These are phyloP conservation scores for Candida pini DNA, from an alignment of 805 yeast genomes.

Conservation along the genomic window DNA sequence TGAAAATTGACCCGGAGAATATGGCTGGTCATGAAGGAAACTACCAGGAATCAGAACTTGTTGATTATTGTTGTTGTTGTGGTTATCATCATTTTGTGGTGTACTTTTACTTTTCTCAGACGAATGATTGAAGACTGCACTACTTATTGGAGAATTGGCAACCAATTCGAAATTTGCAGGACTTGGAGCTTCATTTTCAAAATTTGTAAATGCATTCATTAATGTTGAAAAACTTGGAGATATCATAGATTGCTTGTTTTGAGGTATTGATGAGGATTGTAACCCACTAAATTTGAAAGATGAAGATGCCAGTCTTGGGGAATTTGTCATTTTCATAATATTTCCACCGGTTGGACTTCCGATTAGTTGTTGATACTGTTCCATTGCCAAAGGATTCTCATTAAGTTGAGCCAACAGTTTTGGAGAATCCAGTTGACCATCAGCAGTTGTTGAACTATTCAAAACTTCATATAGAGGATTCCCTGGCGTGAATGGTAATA, in stretches of 20 bases:
- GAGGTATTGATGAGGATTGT: background rate
- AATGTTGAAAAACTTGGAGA: slow-evolving; percentile 25
- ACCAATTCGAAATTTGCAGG: slow-evolving; percentile 20
- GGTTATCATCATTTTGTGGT: background rate
- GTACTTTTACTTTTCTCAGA: background rate
- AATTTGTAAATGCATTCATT: slow-evolving; percentile 24
- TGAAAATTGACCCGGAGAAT: slow-evolving; percentile 5
- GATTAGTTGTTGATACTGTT: slow-evolving; percentile 16
- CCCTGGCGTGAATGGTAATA: slow-evolving; percentile 14
- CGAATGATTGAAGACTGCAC: too few species aligned
- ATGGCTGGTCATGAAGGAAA: slow-evolving; percentile 5
- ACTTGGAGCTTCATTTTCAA: slow-evolving; percentile 21
- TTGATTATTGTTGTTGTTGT: background rate
- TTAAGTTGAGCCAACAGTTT: slow-evolving; percentile 16
- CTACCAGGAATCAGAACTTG: slow-evolving; percentile 9
- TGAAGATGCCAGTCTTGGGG: slow-evolving; percentile 9
- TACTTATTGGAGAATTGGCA: slow-evolving; percentile 9
- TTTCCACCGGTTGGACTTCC: slow-evolving; percentile 14
- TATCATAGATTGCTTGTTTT: slow-evolving; percentile 5
- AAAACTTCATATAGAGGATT: slow-evolving; percentile 18
- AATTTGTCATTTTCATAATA: slow-evolving; percentile 5
- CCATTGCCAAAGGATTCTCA: slow-evolving; percentile 20
- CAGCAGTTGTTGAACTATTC: slow-evolving; percentile 13
- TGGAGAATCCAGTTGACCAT: slow-evolving; percentile 22
- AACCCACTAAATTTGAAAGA: background rate